These are phyloP conservation scores for Miamiensis avidus DNA, from an alignment of 169 alveolate species.

Conservation along the genomic window DNA sequence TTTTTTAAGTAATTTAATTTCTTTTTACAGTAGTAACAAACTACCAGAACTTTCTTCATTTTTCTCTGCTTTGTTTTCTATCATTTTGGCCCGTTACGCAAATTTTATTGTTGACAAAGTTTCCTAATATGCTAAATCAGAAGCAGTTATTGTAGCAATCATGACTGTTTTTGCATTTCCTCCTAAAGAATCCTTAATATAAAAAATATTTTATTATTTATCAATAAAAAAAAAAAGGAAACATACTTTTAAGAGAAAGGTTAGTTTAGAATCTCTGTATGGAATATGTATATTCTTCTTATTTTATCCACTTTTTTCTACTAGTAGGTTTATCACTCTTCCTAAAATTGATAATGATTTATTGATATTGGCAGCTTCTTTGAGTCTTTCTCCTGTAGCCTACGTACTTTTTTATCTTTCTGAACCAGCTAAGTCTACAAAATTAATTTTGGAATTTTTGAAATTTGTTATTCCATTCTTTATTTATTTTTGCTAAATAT, in stretches of 20 bases:
- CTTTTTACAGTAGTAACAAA: neutral
- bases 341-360: conserved; percentile 52
- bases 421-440: conserved; percentile 65
- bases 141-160: neutral
- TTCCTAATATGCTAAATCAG: neutral
- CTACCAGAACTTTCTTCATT: neutral
- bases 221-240: neutral
- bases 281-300: conserved; percentile 57
- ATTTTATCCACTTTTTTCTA: conserved; percentile 49
- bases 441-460: conserved; percentile 19
- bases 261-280: conserved; percentile 67
- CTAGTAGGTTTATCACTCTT: conserved; percentile 53
- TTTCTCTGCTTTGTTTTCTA: neutral
- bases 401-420: conserved; percentile 55
- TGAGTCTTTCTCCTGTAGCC: conserved; percentile 54
- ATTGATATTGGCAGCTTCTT: conserved; percentile 55
- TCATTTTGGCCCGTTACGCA: neutral
- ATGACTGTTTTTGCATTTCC: neutral
- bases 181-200: neutral
- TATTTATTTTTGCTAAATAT: neutral
- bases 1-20: no score
- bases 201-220: no score
- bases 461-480: neutral
- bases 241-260: conserved; percentile 4
- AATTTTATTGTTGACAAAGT: neutral